These are phyloP conservation scores for Hypericum perforatum DNA, from an alignment of 345 rosid genomes.

Conservation along the genomic window DNA sequence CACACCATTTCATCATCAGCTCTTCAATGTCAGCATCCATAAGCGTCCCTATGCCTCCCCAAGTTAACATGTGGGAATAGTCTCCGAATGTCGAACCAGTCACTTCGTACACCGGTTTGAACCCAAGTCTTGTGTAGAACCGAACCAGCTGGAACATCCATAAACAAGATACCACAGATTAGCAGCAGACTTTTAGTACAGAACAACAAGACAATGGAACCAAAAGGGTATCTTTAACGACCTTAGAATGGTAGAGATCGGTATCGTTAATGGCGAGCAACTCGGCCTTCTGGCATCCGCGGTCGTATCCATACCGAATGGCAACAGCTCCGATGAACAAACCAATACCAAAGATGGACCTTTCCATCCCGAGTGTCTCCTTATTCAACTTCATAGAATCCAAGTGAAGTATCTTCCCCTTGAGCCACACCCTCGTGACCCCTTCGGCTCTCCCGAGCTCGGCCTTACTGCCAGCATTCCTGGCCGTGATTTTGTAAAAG, in stretches of 20 bases:
- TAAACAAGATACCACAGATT: not conserved
- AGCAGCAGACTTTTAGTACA: not conserved
- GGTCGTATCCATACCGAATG: constrained; percentile 62
- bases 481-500: constrained; percentile 73
- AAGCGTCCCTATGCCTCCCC: constrained; percentile 91
- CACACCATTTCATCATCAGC: constrained; percentile 72
- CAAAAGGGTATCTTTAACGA: constrained; percentile 9
- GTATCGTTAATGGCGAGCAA: constrained; percentile 92
- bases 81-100: constrained; percentile 72
- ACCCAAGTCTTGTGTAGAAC: constrained; percentile 74
- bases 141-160: constrained; percentile 49
- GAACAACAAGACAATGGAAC: not conserved
- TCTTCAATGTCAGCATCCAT: constrained; percentile 74
- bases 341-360: constrained; percentile 76
- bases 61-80: constrained; percentile 67
- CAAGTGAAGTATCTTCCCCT: constrained; percentile 72
- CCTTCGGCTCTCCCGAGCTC: constrained; percentile 81
- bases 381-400: constrained; percentile 59
- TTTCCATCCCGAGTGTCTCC: constrained; percentile 70
- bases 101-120: constrained; percentile 62
- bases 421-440: constrained; percentile 59
- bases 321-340: constrained; percentile 90
- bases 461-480: constrained; percentile 33
- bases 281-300: constrained; percentile 65
- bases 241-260: constrained; percentile 82